Base-by-base conservation (phyloP, 2,329 filamentous ascomycete genomes). In the Sporothrix luriei region DNA sequence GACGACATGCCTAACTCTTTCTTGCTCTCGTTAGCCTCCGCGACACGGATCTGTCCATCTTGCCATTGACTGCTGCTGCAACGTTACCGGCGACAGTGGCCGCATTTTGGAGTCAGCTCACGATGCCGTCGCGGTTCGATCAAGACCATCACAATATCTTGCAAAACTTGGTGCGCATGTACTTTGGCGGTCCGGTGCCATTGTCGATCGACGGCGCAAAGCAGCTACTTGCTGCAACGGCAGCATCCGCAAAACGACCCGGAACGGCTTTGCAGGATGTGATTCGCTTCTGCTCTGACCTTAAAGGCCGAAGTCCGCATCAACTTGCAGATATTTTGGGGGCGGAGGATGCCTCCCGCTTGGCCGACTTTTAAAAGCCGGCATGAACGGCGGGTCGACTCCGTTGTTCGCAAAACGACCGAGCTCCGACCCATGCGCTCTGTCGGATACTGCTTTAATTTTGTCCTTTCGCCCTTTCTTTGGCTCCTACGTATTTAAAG, bases 41-140 rank as follows among this genome's bases (percentile, higher is more conserved):
- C 16, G 73, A 74, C 51, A 76, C 74, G 43, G 75, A 76, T 14
- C 73, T 83, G 9, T 80, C 81, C 5, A 73, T 84, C 48, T 75
- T 86, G 21, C 83, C 83, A 2, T 75, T 85, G 65, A 74, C 78
- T 19, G 77, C 77, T 1, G 70, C 77, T 51, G 71, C 74, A 13
- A 76, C 78, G 16, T 75, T 85, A 19, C 76, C 79, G n/a, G 67
- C 74, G 1, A 78, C 76, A 11, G 74, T 87, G 26, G 75, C 77
- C n/a, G 73, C 76, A 0, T 80, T 85, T 69, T 76, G 77, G 66
- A 73, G 73, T 59, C 76, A 79, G 70, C 71, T 78, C 19, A 54
- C 68, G 11, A 51, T 48, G 52, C 21, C 59, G 5, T 5, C 10
- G 16, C 40, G 24, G 26, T 13, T 10, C 19, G 24, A 40, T 14